These are phyloP conservation scores for Aphanoascus verrucosus DNA, from an alignment of 2,329 filamentous ascomycete species.

Conservation along the genomic window DNA sequence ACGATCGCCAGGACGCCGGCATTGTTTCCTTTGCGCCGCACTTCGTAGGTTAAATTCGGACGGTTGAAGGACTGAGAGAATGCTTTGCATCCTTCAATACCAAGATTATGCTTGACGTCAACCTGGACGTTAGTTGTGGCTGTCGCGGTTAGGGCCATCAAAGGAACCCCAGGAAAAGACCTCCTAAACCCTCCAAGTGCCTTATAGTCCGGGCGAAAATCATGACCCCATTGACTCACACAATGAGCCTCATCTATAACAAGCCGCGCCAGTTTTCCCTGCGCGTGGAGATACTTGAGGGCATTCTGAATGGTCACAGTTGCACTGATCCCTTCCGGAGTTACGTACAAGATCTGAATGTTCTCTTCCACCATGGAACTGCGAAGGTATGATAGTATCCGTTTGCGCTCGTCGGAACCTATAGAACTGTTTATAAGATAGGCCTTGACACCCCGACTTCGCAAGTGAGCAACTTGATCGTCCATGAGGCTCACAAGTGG, in stretches of 20 bases:
- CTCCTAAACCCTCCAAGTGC: conserved; percentile 62
- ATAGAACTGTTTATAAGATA: conserved; percentile 72
- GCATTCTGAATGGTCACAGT: conserved; percentile 57
- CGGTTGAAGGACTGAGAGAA: conserved; percentile 94
- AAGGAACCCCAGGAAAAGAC: conserved; percentile 65
- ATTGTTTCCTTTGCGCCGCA: conserved; percentile 58
- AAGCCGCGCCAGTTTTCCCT: conserved; percentile 67
- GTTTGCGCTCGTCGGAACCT: conserved; percentile 48
- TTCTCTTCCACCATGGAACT: conserved; percentile 58
- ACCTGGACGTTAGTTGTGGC: conserved; percentile 86
- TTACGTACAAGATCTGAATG: conserved; percentile 85
- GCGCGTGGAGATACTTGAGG: conserved; percentile 57
- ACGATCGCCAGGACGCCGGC: conserved; percentile 45
- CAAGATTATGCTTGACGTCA: conserved; percentile 85
- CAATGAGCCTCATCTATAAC: conserved; percentile 99
- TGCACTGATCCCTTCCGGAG: conserved; percentile 90
- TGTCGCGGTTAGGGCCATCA: conserved; percentile 92
- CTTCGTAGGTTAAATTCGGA: conserved; percentile 86
- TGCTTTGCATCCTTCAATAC: conserved; percentile 63
- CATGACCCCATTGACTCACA: conserved; percentile 97
- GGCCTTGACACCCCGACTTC: conserved; percentile 63
- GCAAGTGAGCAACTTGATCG: conserved; percentile 82
- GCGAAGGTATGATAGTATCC: conserved; percentile 55
- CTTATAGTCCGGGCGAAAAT: conserved; percentile 95
- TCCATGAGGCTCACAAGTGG: conserved; percentile 93